Evolutionary conservation across 1,284 basidiomycete species (phyloP), one percentile per base, ranked within the genome.

Genomic region (Cystobasidiaceae sp.): DNA sequence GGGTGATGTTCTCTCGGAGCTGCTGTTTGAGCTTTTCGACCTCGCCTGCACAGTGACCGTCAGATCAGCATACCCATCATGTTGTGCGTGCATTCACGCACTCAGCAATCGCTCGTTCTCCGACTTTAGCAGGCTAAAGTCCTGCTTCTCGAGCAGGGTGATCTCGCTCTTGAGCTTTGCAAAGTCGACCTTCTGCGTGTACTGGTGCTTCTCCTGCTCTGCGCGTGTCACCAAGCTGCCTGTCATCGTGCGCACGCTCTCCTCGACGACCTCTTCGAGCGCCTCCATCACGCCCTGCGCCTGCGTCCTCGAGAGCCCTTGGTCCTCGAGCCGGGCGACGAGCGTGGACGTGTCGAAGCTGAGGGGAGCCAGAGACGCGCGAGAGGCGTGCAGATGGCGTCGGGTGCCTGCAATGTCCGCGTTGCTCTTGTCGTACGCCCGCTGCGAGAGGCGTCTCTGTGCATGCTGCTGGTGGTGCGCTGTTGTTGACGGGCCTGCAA

Each of bases 81-180:
- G 19, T 21, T 55, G 4, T 4, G 19, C 39, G 15, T n/a, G 9
- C 9, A 27, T 7, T 13, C 2, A 56, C 39, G 17, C 41, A 56
- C 85, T 83, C 73, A 90, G 82, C 19, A 99, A 81, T 21, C 94
- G 84, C 77, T 97, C 94, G 74, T 91, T 97, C 67, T 77, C 76
- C 45, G 90, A 86, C 79, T 93, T 96, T 81, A 98, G 88, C 81
- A 93, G 86, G 25, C 92, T 87, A 57, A 97, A 83, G 75, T 99
- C 94, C 74, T 97, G 97, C 82, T 94, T 93, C 81, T 97, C 93
- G 81, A 92, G 89, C 45, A 98, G 81, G 79, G 97, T 94, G 67
- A 98, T 93, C 81, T 96, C 90, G 32, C 66, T 64, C 39, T 64
- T 54, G 39, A 61, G 43, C n/a, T 66, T 58, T 11, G 58, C 49